Base-by-base conservation (phyloP, 176 grass and related monocot species). In the Aegilops bicornis region DNA sequence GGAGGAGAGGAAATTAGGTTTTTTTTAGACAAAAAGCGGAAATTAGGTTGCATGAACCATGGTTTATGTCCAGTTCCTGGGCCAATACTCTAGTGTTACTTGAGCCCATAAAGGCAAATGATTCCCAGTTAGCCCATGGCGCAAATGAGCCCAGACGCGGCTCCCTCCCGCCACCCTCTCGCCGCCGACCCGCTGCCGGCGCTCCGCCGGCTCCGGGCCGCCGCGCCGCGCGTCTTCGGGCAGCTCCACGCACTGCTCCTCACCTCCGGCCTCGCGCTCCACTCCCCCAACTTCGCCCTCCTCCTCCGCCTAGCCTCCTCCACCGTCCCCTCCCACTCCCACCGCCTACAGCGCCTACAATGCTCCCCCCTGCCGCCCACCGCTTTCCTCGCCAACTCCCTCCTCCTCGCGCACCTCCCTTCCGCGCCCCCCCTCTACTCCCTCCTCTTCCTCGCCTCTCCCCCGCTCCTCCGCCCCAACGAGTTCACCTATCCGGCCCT, bases 401-500 rank as follows among this genome's bases (percentile, higher is more conserved):
- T 92, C 79, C 63, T 84, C 66, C 81, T 77, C 74, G 84, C 87
- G 86, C 35, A 66, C n/a, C 4, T 69, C 79, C 73, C 59, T 24
- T 77, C 78, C 16, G 87, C 87, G 31, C 79, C 86, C 67, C 69
- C 79, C 33, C 79, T 86, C 83, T 89, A 92, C 67, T 68, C 83
- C 58, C 15, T 45, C 25, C 64, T 90, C 87, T 84, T 86, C 72
- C 73, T 90, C 29, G 70, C 54, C 20, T 22, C 19, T 1, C 32
- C 79, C 0, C 37, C 31, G 31, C 43, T 20, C 58, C 83, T 84
- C 40, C 85, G 81, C 33, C 90, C 90, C 64, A 88, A 86, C 86
- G 61, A 68, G 4, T 78, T 86, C 84, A 92, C 87, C 59, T 89
- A 86, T 22, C 90, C 90, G 54, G 85, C 84, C 54, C 90, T 91